Conservation (phyloP, 1,139 yeast genomes). For the Oligophagozyma castellii region DNA sequence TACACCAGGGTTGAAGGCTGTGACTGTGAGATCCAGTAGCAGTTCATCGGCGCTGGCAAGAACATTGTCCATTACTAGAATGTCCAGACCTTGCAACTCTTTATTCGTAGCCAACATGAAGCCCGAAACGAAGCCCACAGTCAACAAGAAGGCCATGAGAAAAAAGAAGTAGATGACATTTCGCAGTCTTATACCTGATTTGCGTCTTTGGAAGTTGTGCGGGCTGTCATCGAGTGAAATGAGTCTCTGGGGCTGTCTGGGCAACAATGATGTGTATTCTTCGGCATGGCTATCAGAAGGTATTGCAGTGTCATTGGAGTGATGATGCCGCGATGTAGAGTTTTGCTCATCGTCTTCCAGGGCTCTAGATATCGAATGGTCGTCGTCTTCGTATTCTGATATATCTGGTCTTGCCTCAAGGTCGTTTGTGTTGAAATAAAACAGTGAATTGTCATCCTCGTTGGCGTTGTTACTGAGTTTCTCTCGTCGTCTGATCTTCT, state of each 20-base stretch:
- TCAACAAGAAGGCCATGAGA: conserved; percentile 40
- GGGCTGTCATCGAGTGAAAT: too few relatives aligned
- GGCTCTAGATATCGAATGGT: conserved; percentile 1
- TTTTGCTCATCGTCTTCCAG: background rate
- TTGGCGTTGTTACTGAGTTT: conserved; percentile 11
- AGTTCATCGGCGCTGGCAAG: conserved; percentile 77
- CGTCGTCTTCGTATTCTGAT: conserved; percentile 20
- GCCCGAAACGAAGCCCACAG: conserved; percentile 68
- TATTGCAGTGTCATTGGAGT: too few relatives aligned
- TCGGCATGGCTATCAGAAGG: too few relatives aligned
- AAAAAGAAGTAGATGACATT: conserved; percentile 44
- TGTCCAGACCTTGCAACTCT: conserved; percentile 56
- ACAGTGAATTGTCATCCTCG: conserved; percentile 23
- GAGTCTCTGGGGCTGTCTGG: conserved; percentile 10
- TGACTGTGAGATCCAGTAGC: conserved; percentile 62
- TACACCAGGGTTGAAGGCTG: conserved; percentile 82
- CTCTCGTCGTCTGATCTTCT: too few relatives aligned
- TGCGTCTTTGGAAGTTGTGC: conserved; percentile 32
- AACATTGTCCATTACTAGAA: conserved; percentile 50
- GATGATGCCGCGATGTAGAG: too few relatives aligned
- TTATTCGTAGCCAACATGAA: conserved; percentile 78
- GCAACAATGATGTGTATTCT: too few relatives aligned
- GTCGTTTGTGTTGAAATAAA: conserved; percentile 20
- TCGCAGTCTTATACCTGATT: conserved; percentile 25
- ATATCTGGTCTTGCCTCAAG: conserved; percentile 20